Percentiles rank a stretch among this genome's conserved stretches.
phyloP scores from a whole-genome alignment of 2,329 filamentous ascomycete species.

The Aspergillus ochraceoroseus region DNA sequence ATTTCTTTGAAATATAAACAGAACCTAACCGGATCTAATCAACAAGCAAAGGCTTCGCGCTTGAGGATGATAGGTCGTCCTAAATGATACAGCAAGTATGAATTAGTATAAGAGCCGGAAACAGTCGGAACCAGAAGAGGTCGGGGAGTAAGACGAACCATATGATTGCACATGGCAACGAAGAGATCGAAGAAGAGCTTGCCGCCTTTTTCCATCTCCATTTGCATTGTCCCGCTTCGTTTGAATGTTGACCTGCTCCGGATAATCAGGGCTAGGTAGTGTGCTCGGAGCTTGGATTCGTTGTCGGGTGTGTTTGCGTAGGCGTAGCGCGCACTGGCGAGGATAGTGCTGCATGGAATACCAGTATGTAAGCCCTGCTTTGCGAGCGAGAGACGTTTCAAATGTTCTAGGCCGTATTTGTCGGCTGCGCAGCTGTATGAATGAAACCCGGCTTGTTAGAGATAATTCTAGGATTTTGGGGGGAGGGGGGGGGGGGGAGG shows the following conservation, averaged over 20 bases:
- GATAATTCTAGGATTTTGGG: too few relatives aligned
- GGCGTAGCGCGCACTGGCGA: conserved; percentile 81
- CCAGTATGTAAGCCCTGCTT: conserved; percentile 87
- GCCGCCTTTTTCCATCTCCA: conserved; percentile 85
- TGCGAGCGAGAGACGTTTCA: conserved; percentile 76
- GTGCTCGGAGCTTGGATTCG: conserved; percentile 83
- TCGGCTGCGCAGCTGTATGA: conserved; percentile 66
- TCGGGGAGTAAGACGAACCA: conserved; percentile 54
- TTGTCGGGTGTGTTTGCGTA: conserved; percentile 84
- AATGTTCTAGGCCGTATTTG: conserved; percentile 73
- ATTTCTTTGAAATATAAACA: too few relatives aligned
- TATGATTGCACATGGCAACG: conserved; percentile 86
- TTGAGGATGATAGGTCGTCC: conserved; percentile 12
- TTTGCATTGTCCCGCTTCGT: conserved; percentile 89
- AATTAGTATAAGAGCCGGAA: neutral
- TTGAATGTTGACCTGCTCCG: conserved; percentile 84
- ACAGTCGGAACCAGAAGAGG: conserved; percentile 15
- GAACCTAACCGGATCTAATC: too few relatives aligned
- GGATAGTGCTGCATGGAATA: conserved; percentile 77
- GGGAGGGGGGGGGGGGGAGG: too few relatives aligned
- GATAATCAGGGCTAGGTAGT: conserved; percentile 90
- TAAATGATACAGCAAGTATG: neutral
- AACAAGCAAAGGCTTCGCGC: conserved; percentile 1
- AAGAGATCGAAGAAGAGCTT: conserved; percentile 91
- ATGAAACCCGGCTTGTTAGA: too few relatives aligned